Evolutionary conservation across 345 rosid species (phyloP).

Genomic region (Populus euphratica): DNA sequence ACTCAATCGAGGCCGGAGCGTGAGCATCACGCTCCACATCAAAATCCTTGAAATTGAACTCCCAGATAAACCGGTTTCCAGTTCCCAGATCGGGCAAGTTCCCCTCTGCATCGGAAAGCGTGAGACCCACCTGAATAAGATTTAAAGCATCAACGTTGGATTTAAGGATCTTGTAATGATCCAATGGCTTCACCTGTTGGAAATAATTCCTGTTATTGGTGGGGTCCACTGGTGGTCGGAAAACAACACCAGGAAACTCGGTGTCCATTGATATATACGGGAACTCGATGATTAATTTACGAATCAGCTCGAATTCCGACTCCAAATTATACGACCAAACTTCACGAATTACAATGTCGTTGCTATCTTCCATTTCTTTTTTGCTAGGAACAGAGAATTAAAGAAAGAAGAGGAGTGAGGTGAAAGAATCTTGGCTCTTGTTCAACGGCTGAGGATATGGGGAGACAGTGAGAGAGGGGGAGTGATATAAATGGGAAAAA

Average conservation of each 20-base stretch:
- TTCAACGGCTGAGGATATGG: neutral
- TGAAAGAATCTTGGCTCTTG: neutral
- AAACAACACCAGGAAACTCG: conserved; percentile 35
- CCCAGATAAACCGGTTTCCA: conserved; percentile 25
- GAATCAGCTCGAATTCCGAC: conserved; percentile 25
- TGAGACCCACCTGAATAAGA: conserved; percentile 34
- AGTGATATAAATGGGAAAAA: neutral
- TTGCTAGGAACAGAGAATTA: neutral
- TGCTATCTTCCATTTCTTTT: neutral
- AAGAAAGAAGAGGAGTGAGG: neutral
- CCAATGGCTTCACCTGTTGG: conserved; percentile 7
- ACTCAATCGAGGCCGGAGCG: conserved; percentile 27
- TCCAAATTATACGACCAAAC: conserved; percentile 35
- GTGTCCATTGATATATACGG: conserved; percentile 39
- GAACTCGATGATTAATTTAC: conserved; percentile 19
- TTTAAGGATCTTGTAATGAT: conserved; percentile 22
- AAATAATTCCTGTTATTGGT: neutral
- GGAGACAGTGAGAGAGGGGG: neutral
- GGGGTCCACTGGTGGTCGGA: conserved; percentile 17
- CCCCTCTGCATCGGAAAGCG: conserved; percentile 25
- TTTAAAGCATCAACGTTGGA: conserved; percentile 29
- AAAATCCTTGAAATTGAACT: conserved; percentile 29
- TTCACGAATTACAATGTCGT: conserved; percentile 19
- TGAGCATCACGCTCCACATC: conserved; percentile 22
- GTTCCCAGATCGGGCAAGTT: conserved; percentile 24